Evolutionary conservation across 306 rosid species (phyloP), one percentile per base, ranked within the genome.

Genomic region (Sesbania bispinosa): DNA sequence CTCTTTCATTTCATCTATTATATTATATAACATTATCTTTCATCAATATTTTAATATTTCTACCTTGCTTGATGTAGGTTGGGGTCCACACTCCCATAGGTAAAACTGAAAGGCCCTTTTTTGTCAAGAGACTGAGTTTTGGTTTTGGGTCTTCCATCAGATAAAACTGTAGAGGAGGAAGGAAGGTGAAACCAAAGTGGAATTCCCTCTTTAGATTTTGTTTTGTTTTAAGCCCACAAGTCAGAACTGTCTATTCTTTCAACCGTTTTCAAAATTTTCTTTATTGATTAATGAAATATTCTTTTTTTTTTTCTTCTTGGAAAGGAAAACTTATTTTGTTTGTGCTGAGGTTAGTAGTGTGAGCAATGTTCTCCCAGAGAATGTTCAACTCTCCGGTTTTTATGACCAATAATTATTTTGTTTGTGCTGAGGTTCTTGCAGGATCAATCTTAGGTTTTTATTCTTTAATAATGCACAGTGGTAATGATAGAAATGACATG

Each of bases 231-330:
- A 67, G 38, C 48, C 67, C 19, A 16, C 16, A 15, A 67, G 75
- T 78, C 78, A 83, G 79, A 71, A 43, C 68, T 65, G 76, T 59
- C 59, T 52, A 66, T 70, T 58, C 51, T 50, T 75, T 48, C 48
- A 41, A 52, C 67, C 51, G 60, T 79, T 79, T 66, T 27, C 18
- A 6, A 29, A 6, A 27, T 59, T 69, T 78, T 54, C 30, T 71
- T 50, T 43, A 39, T n/a, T n/a, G n/a, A 30, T 64, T 79, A 71
- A 6, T 48, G 27, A 50, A 41, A 39, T 53, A 42, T 62, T 78
- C 18, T 6, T 33, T 65, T 42, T 29, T n/a, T n/a, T n/a, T n/a
- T n/a, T n/a, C n/a, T 13, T 61, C 62, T 66, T 59, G 15, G 15
- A 72, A 73, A 65, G 46, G 67, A 51, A 53, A 23, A 33, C 72